phyloP scores from a whole-genome alignment of 2,329 filamentous ascomycete species.

The Cladorrhinum sp. region DNA sequence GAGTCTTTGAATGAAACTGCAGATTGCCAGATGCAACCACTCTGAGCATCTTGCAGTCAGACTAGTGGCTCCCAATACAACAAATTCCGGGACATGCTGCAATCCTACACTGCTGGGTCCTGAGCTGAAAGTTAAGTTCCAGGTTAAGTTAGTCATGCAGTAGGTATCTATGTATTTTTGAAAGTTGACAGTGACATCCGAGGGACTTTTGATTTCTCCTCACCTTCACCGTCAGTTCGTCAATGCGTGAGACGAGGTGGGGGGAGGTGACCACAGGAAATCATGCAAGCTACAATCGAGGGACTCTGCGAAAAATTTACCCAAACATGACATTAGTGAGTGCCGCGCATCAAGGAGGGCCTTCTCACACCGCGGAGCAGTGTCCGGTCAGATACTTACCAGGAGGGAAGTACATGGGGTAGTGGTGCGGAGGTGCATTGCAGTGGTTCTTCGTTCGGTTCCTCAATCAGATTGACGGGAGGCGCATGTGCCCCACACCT shows the following conservation, averaged over 20 bases:
- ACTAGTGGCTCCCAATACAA: conserved; percentile 5
- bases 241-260: not conserved
- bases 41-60: conserved; percentile 4
- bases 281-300: not conserved
- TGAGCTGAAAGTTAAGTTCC: too few species aligned
- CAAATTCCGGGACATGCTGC: not conserved
- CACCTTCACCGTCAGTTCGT: too few species aligned
- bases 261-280: not conserved
- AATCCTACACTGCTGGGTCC: not conserved
- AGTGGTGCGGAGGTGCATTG: not conserved
- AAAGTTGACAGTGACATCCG: not conserved
- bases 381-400: not conserved
- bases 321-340: not conserved
- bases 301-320: not conserved
- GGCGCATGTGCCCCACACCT: not conserved
- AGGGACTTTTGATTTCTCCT: not conserved
- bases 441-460: not conserved
- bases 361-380: not conserved
- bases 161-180: not conserved
- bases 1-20: not conserved
- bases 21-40: not conserved
- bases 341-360: too few species aligned
- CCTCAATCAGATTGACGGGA: not conserved
- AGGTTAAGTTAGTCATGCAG: not conserved
- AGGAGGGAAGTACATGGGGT: not conserved